A percentile compares a stretch with the other conserved stretches of the same genome.
Evolutionary conservation across 345 rosid species (phyloP).

Genomic region (Salix viminalis): DNA sequence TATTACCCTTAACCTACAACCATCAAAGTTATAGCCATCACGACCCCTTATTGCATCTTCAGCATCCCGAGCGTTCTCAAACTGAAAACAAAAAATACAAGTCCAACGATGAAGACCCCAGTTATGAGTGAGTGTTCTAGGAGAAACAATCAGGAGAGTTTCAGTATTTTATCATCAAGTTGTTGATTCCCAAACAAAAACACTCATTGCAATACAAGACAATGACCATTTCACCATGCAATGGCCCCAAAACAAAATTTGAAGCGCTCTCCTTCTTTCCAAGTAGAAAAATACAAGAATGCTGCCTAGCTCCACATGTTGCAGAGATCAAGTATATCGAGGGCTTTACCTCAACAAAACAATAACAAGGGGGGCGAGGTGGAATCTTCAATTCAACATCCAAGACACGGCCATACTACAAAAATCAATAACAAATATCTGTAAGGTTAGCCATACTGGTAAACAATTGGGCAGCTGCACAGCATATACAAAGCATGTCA

Average conservation of each 20-base stretch:
- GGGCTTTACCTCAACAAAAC: constrained; percentile 81
- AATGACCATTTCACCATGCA: not conserved
- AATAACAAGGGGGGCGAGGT: constrained; percentile 91
- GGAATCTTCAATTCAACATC: constrained; percentile 75
- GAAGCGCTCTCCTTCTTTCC: not conserved
- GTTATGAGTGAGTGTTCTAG: not conserved
- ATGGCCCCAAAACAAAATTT: not conserved
- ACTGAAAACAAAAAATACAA: constrained; percentile 22
- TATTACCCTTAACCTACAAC: constrained; percentile 46
- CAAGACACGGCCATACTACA: constrained; percentile 54
- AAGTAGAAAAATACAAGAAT: not conserved
- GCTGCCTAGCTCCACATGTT: not conserved
- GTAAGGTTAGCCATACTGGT: not conserved
- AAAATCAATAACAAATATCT: not conserved
- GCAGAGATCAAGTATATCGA: not conserved
- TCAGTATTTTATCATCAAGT: not conserved
- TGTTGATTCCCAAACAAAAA: not conserved
- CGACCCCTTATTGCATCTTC: constrained; percentile 59
- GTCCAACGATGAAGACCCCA: not conserved
- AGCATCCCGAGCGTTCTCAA: constrained; percentile 50
- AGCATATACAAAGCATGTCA: not conserved
- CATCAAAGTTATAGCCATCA: constrained; percentile 64
- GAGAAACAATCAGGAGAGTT: not conserved
- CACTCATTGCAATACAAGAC: not conserved
- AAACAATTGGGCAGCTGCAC: not conserved